Evolutionary conservation across 371 early-diverging fungal species (phyloP).

Genomic region (Zychaea mexicana): DNA sequence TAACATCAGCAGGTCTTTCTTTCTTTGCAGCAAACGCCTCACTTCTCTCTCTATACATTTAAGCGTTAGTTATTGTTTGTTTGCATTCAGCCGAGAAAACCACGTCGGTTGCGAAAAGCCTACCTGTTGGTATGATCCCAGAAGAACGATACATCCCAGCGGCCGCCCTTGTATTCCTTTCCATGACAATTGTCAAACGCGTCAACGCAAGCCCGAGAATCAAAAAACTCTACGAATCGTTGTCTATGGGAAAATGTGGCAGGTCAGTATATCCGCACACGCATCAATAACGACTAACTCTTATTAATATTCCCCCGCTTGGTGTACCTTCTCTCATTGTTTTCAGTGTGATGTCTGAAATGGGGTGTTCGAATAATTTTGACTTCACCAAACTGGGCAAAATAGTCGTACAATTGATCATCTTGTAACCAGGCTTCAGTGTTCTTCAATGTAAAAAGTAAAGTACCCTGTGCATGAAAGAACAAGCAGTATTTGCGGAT

Average conservation of each 20-base stretch:
- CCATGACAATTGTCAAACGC: slow-evolving; percentile 43
- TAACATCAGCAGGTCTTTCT: slow-evolving; percentile 13
- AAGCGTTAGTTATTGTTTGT: not conserved
- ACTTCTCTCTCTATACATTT: slow-evolving; percentile 21
- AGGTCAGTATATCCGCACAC: not conserved
- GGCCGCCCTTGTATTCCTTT: slow-evolving; percentile 40
- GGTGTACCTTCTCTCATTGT: slow-evolving; percentile 18
- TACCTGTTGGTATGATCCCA: slow-evolving; percentile 59
- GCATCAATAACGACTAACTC: no score
- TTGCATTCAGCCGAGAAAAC: no score
- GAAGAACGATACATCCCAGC: slow-evolving; percentile 49
- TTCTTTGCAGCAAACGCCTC: slow-evolving; percentile 16
- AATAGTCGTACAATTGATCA: slow-evolving; percentile 38
- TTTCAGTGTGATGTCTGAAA: slow-evolving; percentile 28
- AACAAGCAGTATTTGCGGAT: no score
- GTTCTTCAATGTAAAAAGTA: slow-evolving; percentile 48
- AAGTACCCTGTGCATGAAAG: slow-evolving; percentile 42
- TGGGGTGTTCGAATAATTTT: slow-evolving; percentile 47
- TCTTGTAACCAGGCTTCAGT: slow-evolving; percentile 37
- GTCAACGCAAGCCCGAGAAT: slow-evolving; percentile 49
- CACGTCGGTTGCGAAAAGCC: no score
- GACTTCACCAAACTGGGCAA: slow-evolving; percentile 51
- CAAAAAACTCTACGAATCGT: slow-evolving; percentile 58
- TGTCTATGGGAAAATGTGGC: slow-evolving; percentile 36
- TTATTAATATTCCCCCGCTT: no score